Evolutionary conservation across 257 asterid genomes (phyloP).

Genomic region (Nicotiana noctiflora): DNA sequence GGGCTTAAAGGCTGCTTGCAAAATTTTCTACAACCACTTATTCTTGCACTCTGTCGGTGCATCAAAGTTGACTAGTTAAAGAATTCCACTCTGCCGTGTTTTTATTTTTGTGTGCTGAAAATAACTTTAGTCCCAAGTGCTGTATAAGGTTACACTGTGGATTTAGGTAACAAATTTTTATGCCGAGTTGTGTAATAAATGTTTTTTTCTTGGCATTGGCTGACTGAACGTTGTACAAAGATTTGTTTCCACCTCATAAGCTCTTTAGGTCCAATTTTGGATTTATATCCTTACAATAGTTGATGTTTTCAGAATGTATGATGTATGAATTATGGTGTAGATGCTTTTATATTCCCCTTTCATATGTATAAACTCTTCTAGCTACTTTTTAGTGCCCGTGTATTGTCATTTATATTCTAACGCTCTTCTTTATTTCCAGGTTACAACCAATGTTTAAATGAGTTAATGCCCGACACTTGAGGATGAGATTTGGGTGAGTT

Average conservation of each 20-base stretch:
- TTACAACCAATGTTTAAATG: background rate
- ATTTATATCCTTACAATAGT: background rate
- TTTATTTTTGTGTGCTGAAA: background rate
- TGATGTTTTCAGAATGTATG: background rate
- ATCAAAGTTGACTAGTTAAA: background rate
- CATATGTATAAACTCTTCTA: background rate
- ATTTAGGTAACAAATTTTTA: background rate
- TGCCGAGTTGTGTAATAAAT: background rate
- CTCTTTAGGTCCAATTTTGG: background rate
- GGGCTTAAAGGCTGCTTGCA: background rate
- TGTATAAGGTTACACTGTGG: background rate
- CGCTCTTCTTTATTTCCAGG: slow-evolving; percentile 1
- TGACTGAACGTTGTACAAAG: background rate
- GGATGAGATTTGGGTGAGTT: background rate
- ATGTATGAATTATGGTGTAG: background rate
- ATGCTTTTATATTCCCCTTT: no score
- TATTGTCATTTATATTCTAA: background rate
- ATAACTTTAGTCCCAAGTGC: background rate
- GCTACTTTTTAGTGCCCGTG: background rate
- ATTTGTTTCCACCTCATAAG: background rate
- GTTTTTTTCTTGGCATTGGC: background rate
- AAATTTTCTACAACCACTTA: background rate
- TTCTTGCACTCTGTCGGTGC: background rate
- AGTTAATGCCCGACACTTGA: background rate
- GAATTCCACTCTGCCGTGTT: background rate